Evolutionary conservation across 345 rosid genomes (phyloP).

Genomic region (Balakata baccata): DNA sequence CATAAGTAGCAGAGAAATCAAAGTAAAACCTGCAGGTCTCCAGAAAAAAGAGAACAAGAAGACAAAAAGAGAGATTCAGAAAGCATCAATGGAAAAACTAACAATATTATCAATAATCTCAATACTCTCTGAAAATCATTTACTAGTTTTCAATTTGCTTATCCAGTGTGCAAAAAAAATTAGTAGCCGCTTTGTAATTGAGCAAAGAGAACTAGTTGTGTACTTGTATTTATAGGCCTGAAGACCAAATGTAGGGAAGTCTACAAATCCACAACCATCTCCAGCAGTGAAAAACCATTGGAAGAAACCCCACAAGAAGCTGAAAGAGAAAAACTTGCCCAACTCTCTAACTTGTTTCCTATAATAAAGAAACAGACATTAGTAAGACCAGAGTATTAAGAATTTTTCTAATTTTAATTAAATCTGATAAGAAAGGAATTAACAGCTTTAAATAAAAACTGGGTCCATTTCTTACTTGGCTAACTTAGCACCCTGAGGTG

Average conservation of each 20-base stretch:
- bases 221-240: slow-evolving; percentile 60
- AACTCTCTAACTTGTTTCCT: slow-evolving; percentile 73
- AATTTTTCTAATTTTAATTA: background rate
- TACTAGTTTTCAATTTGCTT: no score
- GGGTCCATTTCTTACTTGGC: slow-evolving; percentile 45
- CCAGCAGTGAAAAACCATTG: slow-evolving; percentile 80
- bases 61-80: no score
- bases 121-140: no score
- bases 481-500: slow-evolving; percentile 64
- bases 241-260: slow-evolving; percentile 81
- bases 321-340: slow-evolving; percentile 68
- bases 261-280: slow-evolving; percentile 55
- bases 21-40: slow-evolving; percentile 60
- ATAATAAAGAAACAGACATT: slow-evolving; percentile 7
- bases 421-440: background rate
- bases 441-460: background rate
- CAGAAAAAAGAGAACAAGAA: no score
- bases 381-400: no score
- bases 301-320: slow-evolving; percentile 86
- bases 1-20: slow-evolving; percentile 78
- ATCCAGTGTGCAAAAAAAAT: no score
- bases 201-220: background rate
- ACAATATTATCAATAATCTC: no score
- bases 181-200: no score
- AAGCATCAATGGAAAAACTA: no score